Conservation (phyloP, 306 rosid species). For the Ormosia emarginata region DNA sequence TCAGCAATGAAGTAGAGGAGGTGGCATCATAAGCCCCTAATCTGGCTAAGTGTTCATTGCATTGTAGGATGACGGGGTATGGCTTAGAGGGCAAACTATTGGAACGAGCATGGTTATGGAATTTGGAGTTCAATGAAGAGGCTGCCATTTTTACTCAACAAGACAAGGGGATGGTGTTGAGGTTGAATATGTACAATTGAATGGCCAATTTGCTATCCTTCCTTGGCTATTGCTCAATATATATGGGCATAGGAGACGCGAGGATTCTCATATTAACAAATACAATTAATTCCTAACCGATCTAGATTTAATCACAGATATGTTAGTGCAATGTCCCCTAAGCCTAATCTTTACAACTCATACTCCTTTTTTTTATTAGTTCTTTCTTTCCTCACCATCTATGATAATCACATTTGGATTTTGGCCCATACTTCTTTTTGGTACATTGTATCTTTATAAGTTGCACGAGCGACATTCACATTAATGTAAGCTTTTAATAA, state of each 20-base stretch:
- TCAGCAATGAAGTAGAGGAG: constrained; percentile 11
- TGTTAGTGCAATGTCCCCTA: not conserved
- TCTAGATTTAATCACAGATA: not conserved
- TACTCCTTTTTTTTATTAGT: not conserved
- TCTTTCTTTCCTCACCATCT: not conserved
- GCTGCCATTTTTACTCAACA: constrained; percentile 1
- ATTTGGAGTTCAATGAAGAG: not conserved
- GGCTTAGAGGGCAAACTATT: constrained; percentile 29
- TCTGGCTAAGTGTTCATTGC: constrained; percentile 22
- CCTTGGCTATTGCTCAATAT: not conserved
- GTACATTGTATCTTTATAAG: constrained; percentile 8
- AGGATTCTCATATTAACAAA: not conserved
- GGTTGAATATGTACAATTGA: not conserved
- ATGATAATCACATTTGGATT: constrained; percentile 21
- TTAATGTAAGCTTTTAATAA: not conserved
- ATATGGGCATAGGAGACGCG: not conserved
- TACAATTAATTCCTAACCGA: not conserved
- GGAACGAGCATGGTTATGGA: not conserved
- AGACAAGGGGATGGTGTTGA: not conserved
- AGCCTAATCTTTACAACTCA: constrained; percentile 5
- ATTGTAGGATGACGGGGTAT: constrained; percentile 26
- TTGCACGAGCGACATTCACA: constrained; percentile 26
- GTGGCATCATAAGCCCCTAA: constrained; percentile 10
- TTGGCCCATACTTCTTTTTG: not conserved
- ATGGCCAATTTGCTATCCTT: not conserved